Conservation (phyloP, 805 yeast genomes). For the Debaryomyces hansenii region DNA sequence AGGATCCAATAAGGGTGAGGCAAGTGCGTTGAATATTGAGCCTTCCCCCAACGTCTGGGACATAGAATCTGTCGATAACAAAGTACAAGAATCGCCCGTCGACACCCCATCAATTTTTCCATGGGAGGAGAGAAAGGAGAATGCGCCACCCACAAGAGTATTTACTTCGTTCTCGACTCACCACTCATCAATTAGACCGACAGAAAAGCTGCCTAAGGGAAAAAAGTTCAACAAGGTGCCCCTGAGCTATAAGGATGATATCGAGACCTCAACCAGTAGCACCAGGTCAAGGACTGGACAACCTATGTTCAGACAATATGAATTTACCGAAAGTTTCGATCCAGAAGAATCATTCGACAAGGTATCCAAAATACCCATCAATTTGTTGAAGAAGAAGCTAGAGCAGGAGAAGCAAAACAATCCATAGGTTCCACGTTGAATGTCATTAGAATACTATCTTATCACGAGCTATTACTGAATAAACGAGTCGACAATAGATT, state of each 20-base stretch:
- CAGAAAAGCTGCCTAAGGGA: conserved; percentile 2
- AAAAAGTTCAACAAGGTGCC: conserved; percentile 2
- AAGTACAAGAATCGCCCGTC: neutral
- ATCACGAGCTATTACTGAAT: too few species aligned
- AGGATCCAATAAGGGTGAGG: conserved; percentile 18
- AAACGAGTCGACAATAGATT: too few species aligned
- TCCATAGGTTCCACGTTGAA: neutral
- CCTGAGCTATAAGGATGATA: conserved; percentile 7
- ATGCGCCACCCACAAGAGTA: conserved; percentile 23
- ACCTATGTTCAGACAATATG: conserved; percentile 4
- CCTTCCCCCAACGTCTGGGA: conserved; percentile 25
- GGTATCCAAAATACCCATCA: conserved; percentile 25
- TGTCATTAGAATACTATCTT: neutral
- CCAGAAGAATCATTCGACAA: conserved; percentile 27
- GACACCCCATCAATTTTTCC: conserved; percentile 22
- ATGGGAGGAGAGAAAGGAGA: conserved; percentile 26
- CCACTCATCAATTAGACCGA: neutral
- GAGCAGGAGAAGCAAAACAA: neutral
- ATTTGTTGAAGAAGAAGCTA: conserved; percentile 21
- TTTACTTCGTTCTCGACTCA: conserved; percentile 13
- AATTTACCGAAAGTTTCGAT: conserved; percentile 13
- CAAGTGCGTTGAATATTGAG: conserved; percentile 17
- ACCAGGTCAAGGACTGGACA: neutral
- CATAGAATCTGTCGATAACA: conserved; percentile 2
- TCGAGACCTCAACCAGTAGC: conserved; percentile 7